Evolutionary conservation across 257 asterid species (phyloP), one percentile per base, ranked within the genome.

Genomic region (Plantago elongata): DNA sequence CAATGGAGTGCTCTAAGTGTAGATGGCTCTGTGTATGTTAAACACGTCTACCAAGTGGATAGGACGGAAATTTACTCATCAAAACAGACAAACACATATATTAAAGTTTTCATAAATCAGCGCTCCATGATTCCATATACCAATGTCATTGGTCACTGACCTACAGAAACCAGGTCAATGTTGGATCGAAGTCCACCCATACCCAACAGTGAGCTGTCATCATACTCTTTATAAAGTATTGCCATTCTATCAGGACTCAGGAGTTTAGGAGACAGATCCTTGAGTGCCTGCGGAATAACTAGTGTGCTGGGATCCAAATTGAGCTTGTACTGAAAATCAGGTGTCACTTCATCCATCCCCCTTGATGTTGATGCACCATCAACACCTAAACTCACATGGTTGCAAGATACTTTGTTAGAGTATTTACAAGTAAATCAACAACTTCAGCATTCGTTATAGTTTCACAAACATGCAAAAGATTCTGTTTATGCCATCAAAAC

Each of bases 151-250:
- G 69, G 27, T 22, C 27, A 22, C 27, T 22, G 27, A 22, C 27
- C 27, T 22, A 1, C 27, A 22, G 27, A 22, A 22, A 87, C 82
- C 68, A 67, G 72, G 77, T 90, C 81, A 51, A 90, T 79, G 57
- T 89, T 84, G 51, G 96, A 88, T 61, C 98, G 85, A 69, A 96
- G 98, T 45, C 95, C 96, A 46, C 27, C 27, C 42, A 88, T n/a
- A n/a, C n/a, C 98, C 42, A 88, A 88, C 96, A 88, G 88, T 96
- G 96, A 88, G 80, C 89, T 77, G 77, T 91, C 96, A 67, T 91
- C 96, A 50, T 91, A 93, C 29, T 84, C 94, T 74, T 88, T 86
- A 67, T 78, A 72, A 13, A 91, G 89, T 45, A 83, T 72, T 15
- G 27, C 90, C 84, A 84, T 75, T 69, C 84, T 60, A 65, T 88